phyloP scores from a whole-genome alignment of 1,284 basidiomycete genomes.

The Pterulicium gracile region DNA sequence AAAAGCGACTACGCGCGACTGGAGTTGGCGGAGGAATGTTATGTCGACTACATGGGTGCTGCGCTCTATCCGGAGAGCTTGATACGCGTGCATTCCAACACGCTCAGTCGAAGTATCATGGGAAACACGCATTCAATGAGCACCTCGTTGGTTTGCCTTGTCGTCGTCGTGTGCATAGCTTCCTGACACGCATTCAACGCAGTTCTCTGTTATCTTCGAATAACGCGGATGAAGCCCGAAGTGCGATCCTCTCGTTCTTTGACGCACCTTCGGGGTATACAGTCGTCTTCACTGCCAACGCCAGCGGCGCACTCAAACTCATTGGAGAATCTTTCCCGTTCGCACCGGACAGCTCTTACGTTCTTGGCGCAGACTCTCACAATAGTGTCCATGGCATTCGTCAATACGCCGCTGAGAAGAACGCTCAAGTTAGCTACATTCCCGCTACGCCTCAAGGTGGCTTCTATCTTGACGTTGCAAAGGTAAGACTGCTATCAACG shows the following conservation, averaged over 20 bases:
- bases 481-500: slow-evolving; percentile 35
- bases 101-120: slow-evolving; percentile 53
- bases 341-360: slow-evolving; percentile 37
- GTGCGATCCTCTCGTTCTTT: slow-evolving; percentile 63
- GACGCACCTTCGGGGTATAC: slow-evolving; percentile 63
- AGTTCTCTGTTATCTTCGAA: slow-evolving; percentile 62
- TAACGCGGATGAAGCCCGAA: slow-evolving; percentile 56
- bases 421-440: slow-evolving; percentile 52
- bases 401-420: slow-evolving; percentile 46
- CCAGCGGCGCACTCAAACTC: slow-evolving; percentile 68
- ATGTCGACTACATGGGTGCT: slow-evolving; percentile 79
- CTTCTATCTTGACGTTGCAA: slow-evolving; percentile 42
- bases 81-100: slow-evolving; percentile 54
- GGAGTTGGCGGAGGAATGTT: slow-evolving; percentile 52
- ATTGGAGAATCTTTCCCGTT: slow-evolving; percentile 76
- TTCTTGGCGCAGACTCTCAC: slow-evolving; percentile 67
- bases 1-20: slow-evolving; percentile 59
- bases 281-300: slow-evolving; percentile 75
- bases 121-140: slow-evolving; percentile 78
- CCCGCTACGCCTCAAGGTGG: slow-evolving; percentile 53
- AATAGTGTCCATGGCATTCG: slow-evolving; percentile 81
- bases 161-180: slow-evolving; percentile 9
- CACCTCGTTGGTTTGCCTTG: slow-evolving; percentile 44
- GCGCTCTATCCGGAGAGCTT: slow-evolving; percentile 67
- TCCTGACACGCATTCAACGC: slow-evolving; percentile 8